Evolutionary conservation across 139 green algal species (phyloP).

Genomic region (Asterochloris sp.): DNA sequence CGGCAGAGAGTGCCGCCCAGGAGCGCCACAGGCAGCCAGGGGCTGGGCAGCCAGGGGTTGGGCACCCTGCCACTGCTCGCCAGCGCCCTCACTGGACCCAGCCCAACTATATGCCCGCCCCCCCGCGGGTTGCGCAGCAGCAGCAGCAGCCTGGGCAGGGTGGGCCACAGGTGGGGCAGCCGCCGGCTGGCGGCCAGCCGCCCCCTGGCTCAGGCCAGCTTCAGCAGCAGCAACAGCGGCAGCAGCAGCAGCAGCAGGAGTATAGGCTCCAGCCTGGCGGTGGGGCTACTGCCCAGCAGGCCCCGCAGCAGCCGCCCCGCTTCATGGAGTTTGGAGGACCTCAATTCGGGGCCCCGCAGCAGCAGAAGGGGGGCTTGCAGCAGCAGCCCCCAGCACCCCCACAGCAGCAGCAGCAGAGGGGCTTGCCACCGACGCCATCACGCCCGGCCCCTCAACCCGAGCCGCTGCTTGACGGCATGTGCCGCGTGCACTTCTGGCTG

Average conservation of each 20-base stretch:
- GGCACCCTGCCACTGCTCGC: no score
- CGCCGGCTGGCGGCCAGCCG: no score
- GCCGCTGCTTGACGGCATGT: neutral
- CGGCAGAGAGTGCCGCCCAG: no score
- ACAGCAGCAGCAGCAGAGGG: conserved; percentile 1
- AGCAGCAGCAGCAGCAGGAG: conserved; percentile 3
- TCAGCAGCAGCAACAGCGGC: conserved; percentile 1
- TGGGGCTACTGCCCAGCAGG: neutral
- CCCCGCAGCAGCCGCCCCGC: neutral
- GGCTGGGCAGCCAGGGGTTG: no score
- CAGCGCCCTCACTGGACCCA: no score
- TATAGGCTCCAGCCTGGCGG: neutral
- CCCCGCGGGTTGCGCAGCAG: no score
- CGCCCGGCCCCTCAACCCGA: neutral
- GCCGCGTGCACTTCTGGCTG: conserved; percentile 33
- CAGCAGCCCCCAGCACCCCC: neutral
- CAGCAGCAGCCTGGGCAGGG: no score
- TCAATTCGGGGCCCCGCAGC: neutral
- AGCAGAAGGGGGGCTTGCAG: neutral
- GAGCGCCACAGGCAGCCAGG: no score
- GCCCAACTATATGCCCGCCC: no score
- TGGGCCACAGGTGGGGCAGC: no score
- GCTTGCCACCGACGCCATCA: no score
- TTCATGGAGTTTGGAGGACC: neutral
- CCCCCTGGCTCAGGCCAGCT: no score